Percentiles rank a stretch among this genome's conserved stretches.
Conservation (phyloP, 2,329 filamentous ascomycete species). For the Dryadomyces quercivorus region DNA sequence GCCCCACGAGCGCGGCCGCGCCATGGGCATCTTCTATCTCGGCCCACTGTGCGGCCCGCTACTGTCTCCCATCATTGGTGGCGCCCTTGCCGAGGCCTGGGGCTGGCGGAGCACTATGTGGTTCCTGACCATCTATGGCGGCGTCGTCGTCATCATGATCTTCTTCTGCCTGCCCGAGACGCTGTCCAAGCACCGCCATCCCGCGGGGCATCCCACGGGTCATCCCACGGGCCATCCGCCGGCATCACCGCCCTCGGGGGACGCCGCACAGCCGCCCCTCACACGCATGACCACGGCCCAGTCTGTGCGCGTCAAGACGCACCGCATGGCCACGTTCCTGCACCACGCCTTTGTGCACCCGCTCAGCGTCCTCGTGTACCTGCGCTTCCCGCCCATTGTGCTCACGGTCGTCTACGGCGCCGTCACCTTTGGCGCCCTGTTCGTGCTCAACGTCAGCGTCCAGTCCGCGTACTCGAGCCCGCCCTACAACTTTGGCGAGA, state of each 20-base stretch:
- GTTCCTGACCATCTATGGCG: slow-evolving; percentile 63
- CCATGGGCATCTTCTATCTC: slow-evolving; percentile 77
- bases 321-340: slow-evolving; percentile 35
- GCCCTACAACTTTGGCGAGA: slow-evolving; percentile 57
- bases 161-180: slow-evolving; percentile 56
- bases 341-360: slow-evolving; percentile 60
- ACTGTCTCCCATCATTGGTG: slow-evolving; percentile 65
- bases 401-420: slow-evolving; percentile 63
- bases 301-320: slow-evolving; percentile 46
- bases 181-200: slow-evolving; percentile 23
- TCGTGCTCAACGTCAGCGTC: slow-evolving; percentile 66
- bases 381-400: slow-evolving; percentile 62
- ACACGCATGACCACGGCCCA: slow-evolving; percentile 43
- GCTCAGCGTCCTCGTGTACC: slow-evolving; percentile 54
- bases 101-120: slow-evolving; percentile 70
- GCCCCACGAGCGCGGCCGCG: slow-evolving; percentile 54
- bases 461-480: slow-evolving; percentile 53
- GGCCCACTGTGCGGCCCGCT: slow-evolving; percentile 66
- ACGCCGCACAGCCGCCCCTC: slow-evolving; percentile 14
- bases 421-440: slow-evolving; percentile 64
- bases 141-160: slow-evolving; percentile 40
- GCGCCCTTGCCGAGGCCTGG: slow-evolving; percentile 53
- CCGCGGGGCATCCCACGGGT: neutral
- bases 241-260: neutral
- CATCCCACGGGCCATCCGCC: neutral